Evolutionary conservation across 1,284 basidiomycete species (phyloP), one percentile per base, ranked within the genome.

Genomic region (Apiotrichum brassicae): DNA sequence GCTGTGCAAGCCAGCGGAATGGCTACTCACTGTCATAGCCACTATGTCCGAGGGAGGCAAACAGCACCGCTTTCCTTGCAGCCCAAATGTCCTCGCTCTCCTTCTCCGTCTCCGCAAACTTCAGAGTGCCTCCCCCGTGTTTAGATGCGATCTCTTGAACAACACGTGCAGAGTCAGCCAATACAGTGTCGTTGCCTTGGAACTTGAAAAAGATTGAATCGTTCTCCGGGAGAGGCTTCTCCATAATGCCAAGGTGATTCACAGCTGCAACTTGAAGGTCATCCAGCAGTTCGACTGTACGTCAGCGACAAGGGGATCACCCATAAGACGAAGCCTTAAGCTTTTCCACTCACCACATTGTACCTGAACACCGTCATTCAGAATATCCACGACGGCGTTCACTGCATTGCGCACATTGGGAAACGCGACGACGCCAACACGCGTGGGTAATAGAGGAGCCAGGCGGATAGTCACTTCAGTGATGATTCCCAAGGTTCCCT

Each of bases 401-500:
- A 85, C 85, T 0, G 77, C 78, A 5, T 65, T 64, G 48, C 75
- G 65, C 13, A 79, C 75, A 35, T 64, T 64, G 2, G 75, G 71
- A 61, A 79, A 79, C 5, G 68, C 63, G 1, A 73, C 73, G 13
- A 74, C 71, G 6, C 71, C 76, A n/a, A 72, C 77, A 32, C 68
- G 73, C 11, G 84, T 90, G 3, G 85, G 86, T 12, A 87, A 73
- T 1, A 84, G 66, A 0, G 90, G 90, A 0, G 87, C 79, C 3
- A 94, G 76, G 3, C 85, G 78, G 46, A 93, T 77, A 0, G 90
- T 92, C 0, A 84, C 87, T 78, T 94, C 91, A 0, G 88, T 92
- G 22, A 95, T 79, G 48, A 97, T 87, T 0, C 92, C 92, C 22
- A 95, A 74, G 0, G 91, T 95, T 1, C 92, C 92, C 66, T 97